These are phyloP conservation scores for Fusarium veterinarium DNA, from an alignment of 2,329 filamentous ascomycete genomes.

Conservation along the genomic window DNA sequence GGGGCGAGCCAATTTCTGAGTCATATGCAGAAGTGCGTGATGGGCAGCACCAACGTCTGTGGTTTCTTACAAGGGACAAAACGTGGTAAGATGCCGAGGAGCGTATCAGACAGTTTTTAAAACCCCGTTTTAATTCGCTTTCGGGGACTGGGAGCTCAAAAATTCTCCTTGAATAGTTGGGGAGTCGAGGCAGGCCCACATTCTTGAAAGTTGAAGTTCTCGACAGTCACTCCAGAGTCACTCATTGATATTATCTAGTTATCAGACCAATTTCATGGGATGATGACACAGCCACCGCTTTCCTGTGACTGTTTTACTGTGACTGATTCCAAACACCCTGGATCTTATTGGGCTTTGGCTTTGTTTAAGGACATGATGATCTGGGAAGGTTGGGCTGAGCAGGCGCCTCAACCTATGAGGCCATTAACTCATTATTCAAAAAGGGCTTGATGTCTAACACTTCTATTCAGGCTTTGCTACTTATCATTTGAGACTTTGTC, in stretches of 20 bases:
- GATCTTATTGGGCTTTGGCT: too few species aligned
- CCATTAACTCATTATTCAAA: neutral
- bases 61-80: neutral
- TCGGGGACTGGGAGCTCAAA: neutral
- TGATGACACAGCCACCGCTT: neutral
- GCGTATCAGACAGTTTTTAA: neutral
- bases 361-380: neutral
- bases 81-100: neutral
- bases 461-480: neutral
- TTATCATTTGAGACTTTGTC: accelerated
- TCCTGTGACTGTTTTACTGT: neutral
- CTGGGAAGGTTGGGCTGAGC: neutral
- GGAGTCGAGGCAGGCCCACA: neutral
- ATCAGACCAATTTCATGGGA: neutral
- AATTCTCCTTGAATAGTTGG: neutral
- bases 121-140: too few species aligned
- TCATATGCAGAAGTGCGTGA: neutral
- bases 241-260: neutral
- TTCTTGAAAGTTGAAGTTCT: neutral
- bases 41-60: neutral
- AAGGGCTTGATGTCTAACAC: neutral
- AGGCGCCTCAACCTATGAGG: neutral
- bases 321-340: neutral
- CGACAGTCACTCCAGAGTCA: neutral
- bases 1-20: neutral